These are phyloP conservation scores for Leishmania arabica DNA, from an alignment of 208 protist genomes.

Conservation along the genomic window DNA sequence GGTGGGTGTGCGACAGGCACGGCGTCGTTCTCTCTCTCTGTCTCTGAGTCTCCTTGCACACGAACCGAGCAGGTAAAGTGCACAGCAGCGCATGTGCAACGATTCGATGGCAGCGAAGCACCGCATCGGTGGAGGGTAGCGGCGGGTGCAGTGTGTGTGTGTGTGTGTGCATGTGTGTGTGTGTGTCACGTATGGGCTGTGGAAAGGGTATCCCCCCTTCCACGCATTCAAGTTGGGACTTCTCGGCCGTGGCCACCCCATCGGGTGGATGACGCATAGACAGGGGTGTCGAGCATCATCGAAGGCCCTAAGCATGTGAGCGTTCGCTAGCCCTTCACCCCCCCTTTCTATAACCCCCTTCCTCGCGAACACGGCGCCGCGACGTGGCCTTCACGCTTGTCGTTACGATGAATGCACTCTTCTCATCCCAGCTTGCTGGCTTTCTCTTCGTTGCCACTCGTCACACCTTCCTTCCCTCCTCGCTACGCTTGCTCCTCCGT, in stretches of 20 bases:
- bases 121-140: neutral
- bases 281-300: neutral
- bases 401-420: neutral
- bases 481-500: neutral
- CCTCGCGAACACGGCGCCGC: neutral
- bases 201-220: neutral
- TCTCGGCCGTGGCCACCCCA: neutral
- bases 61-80: no score
- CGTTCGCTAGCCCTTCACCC: neutral
- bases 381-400: neutral
- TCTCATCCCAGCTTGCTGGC: neutral
- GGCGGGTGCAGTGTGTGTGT: neutral
- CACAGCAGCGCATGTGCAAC: neutral
- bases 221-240: neutral
- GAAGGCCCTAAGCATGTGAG: neutral
- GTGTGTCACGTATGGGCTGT: neutral
- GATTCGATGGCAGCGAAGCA: neutral
- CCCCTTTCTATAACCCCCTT: neutral
- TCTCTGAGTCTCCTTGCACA: neutral
- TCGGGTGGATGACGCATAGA: neutral
- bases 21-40: neutral
- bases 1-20: neutral
- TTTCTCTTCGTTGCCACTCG: constrained; percentile 12
- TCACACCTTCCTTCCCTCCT: neutral
- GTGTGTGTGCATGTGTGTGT: no score